phyloP scores from a whole-genome alignment of 352 stramenopile genomes.

The Phytopythium aichiense region DNA sequence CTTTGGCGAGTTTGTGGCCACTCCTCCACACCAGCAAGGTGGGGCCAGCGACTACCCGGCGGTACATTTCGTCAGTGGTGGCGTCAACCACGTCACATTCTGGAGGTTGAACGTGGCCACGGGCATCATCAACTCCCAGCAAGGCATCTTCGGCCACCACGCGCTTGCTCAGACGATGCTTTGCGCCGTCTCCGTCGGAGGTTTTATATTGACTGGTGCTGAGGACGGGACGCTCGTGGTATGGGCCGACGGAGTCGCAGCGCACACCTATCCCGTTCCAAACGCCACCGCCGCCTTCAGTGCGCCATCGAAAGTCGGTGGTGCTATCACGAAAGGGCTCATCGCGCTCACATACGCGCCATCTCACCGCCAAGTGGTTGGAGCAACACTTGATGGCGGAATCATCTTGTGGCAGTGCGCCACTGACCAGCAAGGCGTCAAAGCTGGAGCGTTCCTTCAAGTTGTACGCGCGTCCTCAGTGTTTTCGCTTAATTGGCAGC shows the following conservation, averaged over 20 bases:
- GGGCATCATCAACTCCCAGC: constrained; percentile 42
- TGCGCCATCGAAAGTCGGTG: background rate
- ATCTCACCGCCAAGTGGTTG: constrained; percentile 37
- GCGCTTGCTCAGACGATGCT: constrained; percentile 45
- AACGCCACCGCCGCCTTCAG: background rate
- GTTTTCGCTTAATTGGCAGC: constrained; percentile 12
- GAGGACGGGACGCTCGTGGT: constrained; percentile 42
- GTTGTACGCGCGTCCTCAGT: constrained; percentile 12
- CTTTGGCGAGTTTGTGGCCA: constrained; percentile 44
- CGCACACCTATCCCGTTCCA: constrained; percentile 26
- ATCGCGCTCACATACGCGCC: constrained; percentile 33
- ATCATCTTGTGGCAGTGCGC: constrained; percentile 33
- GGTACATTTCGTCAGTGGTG: constrained; percentile 52
- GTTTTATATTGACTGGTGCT: constrained; percentile 55
- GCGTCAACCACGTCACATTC: constrained; percentile 66
- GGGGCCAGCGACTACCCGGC: background rate
- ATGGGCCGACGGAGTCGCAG: constrained; percentile 52
- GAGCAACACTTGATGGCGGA: constrained; percentile 26
- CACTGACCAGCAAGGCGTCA: constrained; percentile 7
- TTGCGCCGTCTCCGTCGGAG: constrained; percentile 32
- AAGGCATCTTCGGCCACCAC: constrained; percentile 62
- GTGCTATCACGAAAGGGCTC: constrained; percentile 13
- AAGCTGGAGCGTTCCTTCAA: constrained; percentile 31
- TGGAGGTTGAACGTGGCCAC: constrained; percentile 50
- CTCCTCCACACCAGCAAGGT: background rate